phyloP scores from a whole-genome alignment of 164 flowering plant species.

The Dillenia suffruticosa region DNA sequence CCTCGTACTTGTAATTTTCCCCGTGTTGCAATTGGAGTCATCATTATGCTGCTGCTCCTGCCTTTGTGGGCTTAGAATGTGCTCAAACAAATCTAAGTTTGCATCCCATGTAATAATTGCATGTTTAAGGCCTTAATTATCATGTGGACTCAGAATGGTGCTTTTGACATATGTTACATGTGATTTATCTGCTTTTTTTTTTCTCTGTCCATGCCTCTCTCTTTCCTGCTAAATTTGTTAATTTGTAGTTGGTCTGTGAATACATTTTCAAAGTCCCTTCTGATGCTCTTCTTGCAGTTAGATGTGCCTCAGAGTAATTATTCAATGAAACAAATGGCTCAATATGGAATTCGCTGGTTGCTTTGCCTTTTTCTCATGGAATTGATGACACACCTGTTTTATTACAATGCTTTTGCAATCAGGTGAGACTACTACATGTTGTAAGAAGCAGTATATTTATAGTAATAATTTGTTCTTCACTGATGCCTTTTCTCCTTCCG shows the following conservation, averaged over 20 bases:
- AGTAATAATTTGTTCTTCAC: not conserved
- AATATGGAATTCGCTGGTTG: conserved; percentile 82
- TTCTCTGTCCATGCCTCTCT: not conserved
- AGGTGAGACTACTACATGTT: conserved; percentile 44
- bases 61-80: no score
- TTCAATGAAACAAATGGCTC: conserved; percentile 39
- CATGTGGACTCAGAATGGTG: no score
- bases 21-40: no score
- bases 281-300: conserved; percentile 47
- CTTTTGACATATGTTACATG: no score
- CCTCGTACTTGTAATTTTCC: no score
- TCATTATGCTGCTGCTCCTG: no score
- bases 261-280: not conserved
- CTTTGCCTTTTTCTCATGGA: conserved; percentile 76
- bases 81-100: no score
- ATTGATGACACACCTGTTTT: conserved; percentile 73
- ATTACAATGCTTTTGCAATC: conserved; percentile 83
- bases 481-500: conserved; percentile 1
- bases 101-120: no score
- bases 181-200: not conserved
- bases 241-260: not conserved
- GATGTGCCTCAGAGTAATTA: conserved; percentile 63
- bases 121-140: no score
- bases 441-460: not conserved
- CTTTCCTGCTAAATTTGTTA: no score